Evolutionary conservation across 2,329 filamentous ascomycete species (phyloP), one percentile per base, ranked within the genome.

Genomic region (Neofusicoccum parvum): DNA sequence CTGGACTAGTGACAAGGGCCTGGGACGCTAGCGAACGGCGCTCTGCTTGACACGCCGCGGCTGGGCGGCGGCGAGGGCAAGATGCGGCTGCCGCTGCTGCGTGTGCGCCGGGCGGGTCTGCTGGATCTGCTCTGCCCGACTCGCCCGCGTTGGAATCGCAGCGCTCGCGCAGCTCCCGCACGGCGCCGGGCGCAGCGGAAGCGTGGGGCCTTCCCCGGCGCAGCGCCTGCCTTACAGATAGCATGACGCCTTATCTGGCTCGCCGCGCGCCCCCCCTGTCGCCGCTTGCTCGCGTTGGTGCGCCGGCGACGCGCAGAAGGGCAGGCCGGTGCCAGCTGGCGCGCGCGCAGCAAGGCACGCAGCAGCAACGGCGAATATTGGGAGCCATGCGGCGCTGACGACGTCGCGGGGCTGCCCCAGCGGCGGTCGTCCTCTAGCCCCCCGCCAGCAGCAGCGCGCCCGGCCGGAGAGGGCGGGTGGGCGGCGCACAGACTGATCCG

Each of bases 401-500:
- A 46, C 43, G 43, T 46, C 43, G n/a, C 27, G 27, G 27, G 27
- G 46, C 46, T 49, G 46, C 48, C n/a, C 34, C 48, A 34, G 34
- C 5, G 9, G 27, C 23, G 48, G 10, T 23, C 7, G 17, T 23
- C n/a, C 12, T n/a, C 23, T 49, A 23, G 48, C 48, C 32, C 48
- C 27, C 23, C 48, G 23, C 48, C 48, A 27, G 11, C 14, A 43
- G 20, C n/a, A 43, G 20, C n/a, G 43, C 45, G 53, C 12, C 20
- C 53, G 23, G 15, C 54, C 54, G 54, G 54, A 59, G 54, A 17
- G 45, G 54, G 54, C 54, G 54, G 54, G 54, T 59, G 39, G 45
- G 48, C 39, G 34, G 23, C 34, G 54, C 39, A 39, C 53, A 36
- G 39, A n/a, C 43, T 56, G 53, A 56, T 56, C 27, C 27, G 27